Percentiles rank a stretch among this genome's conserved stretches.
phyloP scores from a whole-genome alignment of 169 alveolate genomes.

The Plasmodium coatneyi region DNA sequence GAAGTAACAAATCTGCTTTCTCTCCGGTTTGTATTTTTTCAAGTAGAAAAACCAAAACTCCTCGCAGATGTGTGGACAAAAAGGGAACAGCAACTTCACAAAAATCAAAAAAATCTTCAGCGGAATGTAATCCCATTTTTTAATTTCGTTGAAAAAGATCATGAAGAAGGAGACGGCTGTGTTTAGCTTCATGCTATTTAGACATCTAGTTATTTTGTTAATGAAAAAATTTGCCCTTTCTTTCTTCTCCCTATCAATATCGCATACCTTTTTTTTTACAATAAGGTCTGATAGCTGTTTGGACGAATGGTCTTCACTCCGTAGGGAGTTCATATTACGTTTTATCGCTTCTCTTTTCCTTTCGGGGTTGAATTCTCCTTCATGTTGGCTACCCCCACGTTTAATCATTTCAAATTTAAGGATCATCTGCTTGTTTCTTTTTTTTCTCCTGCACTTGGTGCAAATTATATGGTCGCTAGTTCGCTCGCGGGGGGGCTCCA shows the following conservation, averaged over 20 bases:
- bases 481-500: background rate
- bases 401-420: constrained; percentile 1
- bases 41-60: constrained; percentile 81
- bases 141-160: constrained; percentile 68
- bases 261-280: constrained; percentile 8
- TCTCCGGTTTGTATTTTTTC: constrained; percentile 35
- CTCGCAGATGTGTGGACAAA: constrained; percentile 89
- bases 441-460: constrained; percentile 1
- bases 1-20: constrained; percentile 44
- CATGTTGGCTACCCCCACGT: background rate
- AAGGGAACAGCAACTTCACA: constrained; percentile 82
- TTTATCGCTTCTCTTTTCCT: background rate
- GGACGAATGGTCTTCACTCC: background rate
- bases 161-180: constrained; percentile 83
- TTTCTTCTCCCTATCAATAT: constrained; percentile 53
- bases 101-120: constrained; percentile 67
- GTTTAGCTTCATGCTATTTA: constrained; percentile 82
- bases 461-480: constrained; percentile 22
- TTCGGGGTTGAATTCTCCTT: background rate
- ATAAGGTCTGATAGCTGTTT: constrained; percentile 14
- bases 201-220: constrained; percentile 71
- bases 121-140: constrained; percentile 73
- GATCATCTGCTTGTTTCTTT: constrained; percentile 14
- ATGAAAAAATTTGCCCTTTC: constrained; percentile 68
- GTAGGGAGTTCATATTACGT: background rate